Evolutionary conservation across 768 basidiomycete species (phyloP).

Genomic region (Boletus rex-veris): DNA sequence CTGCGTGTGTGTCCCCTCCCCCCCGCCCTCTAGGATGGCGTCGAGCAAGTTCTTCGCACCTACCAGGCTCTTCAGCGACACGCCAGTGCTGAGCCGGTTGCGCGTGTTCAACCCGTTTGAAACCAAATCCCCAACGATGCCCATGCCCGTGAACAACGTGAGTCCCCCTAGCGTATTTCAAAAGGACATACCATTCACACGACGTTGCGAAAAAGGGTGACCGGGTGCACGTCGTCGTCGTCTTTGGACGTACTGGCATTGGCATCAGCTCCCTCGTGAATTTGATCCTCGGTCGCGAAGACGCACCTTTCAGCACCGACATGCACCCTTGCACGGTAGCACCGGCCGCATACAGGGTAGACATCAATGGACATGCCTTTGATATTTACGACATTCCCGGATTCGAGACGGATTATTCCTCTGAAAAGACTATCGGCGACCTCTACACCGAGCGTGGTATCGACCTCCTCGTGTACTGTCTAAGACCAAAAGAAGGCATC

Average conservation of each 20-base stretch:
- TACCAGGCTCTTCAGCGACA: constrained; percentile 22
- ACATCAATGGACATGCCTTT: constrained; percentile 29
- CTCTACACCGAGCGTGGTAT: constrained; percentile 31
- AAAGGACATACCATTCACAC: neutral
- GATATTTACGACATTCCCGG: constrained; percentile 32
- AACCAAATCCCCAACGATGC: constrained; percentile 17
- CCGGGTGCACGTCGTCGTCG: constrained; percentile 30
- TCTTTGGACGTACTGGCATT: constrained; percentile 34
- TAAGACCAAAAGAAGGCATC: constrained; percentile 29
- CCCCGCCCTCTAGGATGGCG: constrained; percentile 18
- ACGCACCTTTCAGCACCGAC: constrained; percentile 32
- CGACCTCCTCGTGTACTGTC: constrained; percentile 31
- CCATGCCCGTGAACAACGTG: constrained; percentile 32
- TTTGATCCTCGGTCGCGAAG: constrained; percentile 30
- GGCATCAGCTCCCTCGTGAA: constrained; percentile 33
- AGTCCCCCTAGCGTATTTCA: constrained; percentile 1
- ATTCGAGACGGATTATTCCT: constrained; percentile 19
- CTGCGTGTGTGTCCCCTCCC: constrained; percentile 11
- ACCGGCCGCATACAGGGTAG: constrained; percentile 26
- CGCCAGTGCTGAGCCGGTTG: constrained; percentile 20
- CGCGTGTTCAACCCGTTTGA: constrained; percentile 27
- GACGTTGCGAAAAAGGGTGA: constrained; percentile 19
- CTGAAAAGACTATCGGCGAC: constrained; percentile 26
- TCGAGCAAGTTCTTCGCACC: constrained; percentile 20
- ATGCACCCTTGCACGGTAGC: constrained; percentile 27